phyloP scores from a whole-genome alignment of 441 rosid species.

The Pelargonium australe region DNA sequence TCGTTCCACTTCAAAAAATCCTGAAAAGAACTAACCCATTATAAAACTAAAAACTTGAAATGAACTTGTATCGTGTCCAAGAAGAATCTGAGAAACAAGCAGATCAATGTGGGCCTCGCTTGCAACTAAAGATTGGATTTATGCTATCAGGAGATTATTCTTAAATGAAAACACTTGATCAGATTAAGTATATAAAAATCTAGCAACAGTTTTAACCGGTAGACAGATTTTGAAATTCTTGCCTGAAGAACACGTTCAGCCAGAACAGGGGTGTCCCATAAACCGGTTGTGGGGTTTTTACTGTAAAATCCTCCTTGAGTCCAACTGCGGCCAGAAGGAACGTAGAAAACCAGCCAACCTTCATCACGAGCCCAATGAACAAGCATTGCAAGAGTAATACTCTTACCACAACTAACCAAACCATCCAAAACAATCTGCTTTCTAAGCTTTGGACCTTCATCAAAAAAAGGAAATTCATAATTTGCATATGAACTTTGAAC shows the following conservation, averaged over 20 bases:
- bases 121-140: not conserved
- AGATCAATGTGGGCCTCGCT: not conserved
- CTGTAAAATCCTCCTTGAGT: constrained; percentile 86
- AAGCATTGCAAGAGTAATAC: constrained; percentile 83
- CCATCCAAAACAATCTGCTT: constrained; percentile 93
- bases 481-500: not conserved
- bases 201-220: constrained; percentile 2
- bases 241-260: constrained; percentile 84
- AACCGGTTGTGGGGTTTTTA: constrained; percentile 68
- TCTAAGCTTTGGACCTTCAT: constrained; percentile 49
- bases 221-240: constrained; percentile 22
- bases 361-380: constrained; percentile 97
- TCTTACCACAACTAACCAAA: constrained; percentile 85
- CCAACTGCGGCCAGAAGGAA: constrained; percentile 80
- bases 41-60: constrained; percentile 12
- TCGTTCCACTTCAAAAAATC: constrained; percentile 69
- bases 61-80: not conserved
- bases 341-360: constrained; percentile 94
- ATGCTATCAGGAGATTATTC: constrained; percentile 2
- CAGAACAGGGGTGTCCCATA: constrained; percentile 91
- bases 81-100: not conserved
- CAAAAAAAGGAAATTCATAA: not conserved
- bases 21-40: constrained; percentile 30
- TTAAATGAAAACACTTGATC: constrained; percentile 6
- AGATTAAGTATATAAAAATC: constrained; percentile 8